Evolutionary conservation across 2,329 filamentous ascomycete species (phyloP).

Genomic region (Colletotrichum spinosum): DNA sequence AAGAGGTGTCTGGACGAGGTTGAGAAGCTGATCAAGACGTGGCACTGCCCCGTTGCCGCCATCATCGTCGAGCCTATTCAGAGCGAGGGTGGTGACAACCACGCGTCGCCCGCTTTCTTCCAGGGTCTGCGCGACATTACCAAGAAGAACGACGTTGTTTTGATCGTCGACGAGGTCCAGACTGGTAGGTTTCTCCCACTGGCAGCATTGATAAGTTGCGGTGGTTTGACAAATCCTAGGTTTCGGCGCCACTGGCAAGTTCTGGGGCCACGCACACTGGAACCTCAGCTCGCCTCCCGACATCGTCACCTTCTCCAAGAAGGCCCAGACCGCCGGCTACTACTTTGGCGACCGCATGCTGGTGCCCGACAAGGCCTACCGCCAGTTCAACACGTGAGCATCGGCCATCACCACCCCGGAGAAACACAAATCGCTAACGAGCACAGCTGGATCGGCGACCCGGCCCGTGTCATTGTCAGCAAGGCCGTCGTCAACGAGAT

Average conservation of each 20-base stretch:
- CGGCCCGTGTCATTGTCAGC: conserved; percentile 81
- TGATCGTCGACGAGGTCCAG: conserved; percentile 89
- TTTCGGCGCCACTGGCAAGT: conserved; percentile 86
- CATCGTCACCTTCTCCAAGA: conserved; percentile 91
- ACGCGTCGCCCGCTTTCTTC: conserved; percentile 84
- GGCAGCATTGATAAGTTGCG: background rate
- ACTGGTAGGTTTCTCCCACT: conserved; percentile 53
- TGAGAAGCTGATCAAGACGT: conserved; percentile 75
- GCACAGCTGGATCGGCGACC: conserved; percentile 80
- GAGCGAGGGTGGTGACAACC: conserved; percentile 87
- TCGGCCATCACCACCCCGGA: background rate
- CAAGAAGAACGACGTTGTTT: conserved; percentile 73
- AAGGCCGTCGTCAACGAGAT: conserved; percentile 83
- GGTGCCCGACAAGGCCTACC: conserved; percentile 83
- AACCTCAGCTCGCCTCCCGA: conserved; percentile 77
- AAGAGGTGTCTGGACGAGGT: conserved; percentile 78
- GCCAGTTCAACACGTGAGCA: conserved; percentile 80
- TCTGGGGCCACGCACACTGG: conserved; percentile 92
- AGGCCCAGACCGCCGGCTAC: conserved; percentile 87
- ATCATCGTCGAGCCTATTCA: conserved; percentile 84
- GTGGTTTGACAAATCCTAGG: conserved; percentile 50
- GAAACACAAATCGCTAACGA: conserved; percentile 1
- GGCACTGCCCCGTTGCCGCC: conserved; percentile 77
- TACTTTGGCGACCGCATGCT: conserved; percentile 82
- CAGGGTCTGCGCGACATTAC: conserved; percentile 78